phyloP scores from a whole-genome alignment of 345 rosid genomes.

The thale cress (Arabidopsis thaliana) region DNA sequence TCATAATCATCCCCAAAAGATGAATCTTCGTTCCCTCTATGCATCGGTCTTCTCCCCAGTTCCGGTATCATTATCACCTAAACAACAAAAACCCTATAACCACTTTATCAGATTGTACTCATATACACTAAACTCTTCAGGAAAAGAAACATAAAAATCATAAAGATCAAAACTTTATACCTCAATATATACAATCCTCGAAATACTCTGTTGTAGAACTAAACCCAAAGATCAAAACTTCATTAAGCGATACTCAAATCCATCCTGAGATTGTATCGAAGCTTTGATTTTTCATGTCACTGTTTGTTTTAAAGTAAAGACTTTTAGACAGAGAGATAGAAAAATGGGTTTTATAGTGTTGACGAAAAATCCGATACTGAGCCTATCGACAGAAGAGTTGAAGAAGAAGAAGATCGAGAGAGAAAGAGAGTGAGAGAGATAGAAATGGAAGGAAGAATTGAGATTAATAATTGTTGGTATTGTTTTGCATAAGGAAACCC shows the following conservation, averaged over 20 bases:
- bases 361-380: constrained; percentile 59
- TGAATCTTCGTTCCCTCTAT: constrained; percentile 68
- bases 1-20: constrained; percentile 80
- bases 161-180: constrained; percentile 44
- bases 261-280: not conserved
- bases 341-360: constrained; percentile 34
- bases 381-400: not conserved
- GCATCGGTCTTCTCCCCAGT: constrained; percentile 66
- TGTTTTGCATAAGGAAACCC: not conserved
- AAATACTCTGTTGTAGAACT: constrained; percentile 35
- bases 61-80: constrained; percentile 63
- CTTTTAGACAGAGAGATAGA: constrained; percentile 23
- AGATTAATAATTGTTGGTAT: not conserved
- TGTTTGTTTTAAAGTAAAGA: constrained; percentile 13
- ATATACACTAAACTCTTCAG: constrained; percentile 19
- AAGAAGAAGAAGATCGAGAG: not conserved
- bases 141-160: not conserved
- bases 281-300: constrained; percentile 17
- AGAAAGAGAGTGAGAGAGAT: not conserved
- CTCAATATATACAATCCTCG: constrained; percentile 48
- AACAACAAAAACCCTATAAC: constrained; percentile 32
- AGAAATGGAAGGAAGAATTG: not conserved
- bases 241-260: constrained; percentile 37
- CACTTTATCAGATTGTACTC: constrained; percentile 1
- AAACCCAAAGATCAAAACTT: constrained; percentile 52